phyloP scores from a whole-genome alignment of 371 early-diverging fungal genomes.

The Amoeboradix gromovi region DNA sequence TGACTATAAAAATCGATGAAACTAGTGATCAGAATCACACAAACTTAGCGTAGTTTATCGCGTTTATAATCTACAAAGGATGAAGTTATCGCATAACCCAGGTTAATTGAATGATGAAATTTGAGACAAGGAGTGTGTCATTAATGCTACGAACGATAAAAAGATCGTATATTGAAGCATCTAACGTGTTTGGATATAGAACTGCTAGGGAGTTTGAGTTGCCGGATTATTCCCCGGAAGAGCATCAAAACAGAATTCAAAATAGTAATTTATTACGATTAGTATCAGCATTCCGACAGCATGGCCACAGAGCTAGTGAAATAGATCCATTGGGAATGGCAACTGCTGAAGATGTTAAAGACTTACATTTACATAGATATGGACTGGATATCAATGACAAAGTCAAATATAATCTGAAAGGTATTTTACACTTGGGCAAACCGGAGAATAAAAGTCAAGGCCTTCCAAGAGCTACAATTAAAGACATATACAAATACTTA shows the following conservation, averaged over 20 bases:
- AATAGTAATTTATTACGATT: slow-evolving; percentile 53
- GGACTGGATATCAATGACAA: slow-evolving; percentile 22
- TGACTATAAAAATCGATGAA: no score
- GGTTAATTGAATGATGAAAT: no score
- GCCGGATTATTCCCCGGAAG: slow-evolving; percentile 37
- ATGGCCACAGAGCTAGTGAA: slow-evolving; percentile 52
- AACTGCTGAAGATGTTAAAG: slow-evolving; percentile 25
- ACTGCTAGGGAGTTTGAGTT: slow-evolving; percentile 28
- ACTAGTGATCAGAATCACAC: no score
- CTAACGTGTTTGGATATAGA: slow-evolving; percentile 55
- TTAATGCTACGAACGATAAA: no score
- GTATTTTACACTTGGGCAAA: slow-evolving; percentile 37
- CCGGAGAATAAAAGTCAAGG: not conserved
- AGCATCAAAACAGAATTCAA: slow-evolving; percentile 44
- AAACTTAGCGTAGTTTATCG: no score
- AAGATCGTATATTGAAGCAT: no score
- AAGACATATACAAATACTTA: not conserved
- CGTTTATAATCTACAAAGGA: no score
- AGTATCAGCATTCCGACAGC: slow-evolving; percentile 45
- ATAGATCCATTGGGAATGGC: slow-evolving; percentile 60
- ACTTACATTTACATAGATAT: slow-evolving; percentile 49
- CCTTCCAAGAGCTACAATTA: not conserved
- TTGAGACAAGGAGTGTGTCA: no score
- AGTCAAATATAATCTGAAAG: slow-evolving; percentile 26
- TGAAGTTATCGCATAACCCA: no score